These are phyloP conservation scores for Diplodia sapinea DNA, from an alignment of 2,329 filamentous ascomycete genomes.

Conservation along the genomic window DNA sequence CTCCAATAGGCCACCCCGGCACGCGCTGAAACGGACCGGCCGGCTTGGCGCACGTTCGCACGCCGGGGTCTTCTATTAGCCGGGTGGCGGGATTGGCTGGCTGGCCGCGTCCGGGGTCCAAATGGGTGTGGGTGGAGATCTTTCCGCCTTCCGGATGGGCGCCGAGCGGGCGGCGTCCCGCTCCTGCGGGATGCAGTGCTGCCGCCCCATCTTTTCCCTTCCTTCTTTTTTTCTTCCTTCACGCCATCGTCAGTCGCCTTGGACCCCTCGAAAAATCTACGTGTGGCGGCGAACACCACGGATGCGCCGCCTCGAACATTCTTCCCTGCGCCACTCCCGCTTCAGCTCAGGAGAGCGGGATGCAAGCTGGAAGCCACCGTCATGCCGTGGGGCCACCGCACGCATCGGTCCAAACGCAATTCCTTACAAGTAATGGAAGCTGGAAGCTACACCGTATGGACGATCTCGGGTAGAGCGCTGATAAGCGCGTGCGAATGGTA, in stretches of 20 bases:
- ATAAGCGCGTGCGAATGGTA: too few species aligned
- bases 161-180: slow-evolving; percentile 5
- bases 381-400: background rate
- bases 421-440: too few species aligned
- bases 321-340: background rate
- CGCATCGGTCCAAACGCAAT: background rate
- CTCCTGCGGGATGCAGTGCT: background rate
- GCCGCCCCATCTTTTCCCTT: background rate
- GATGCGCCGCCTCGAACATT: background rate
- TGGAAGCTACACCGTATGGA: too few species aligned
- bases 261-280: too few species aligned
- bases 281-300: background rate
- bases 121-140: slow-evolving; percentile 1
- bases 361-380: background rate
- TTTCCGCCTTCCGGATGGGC: slow-evolving; percentile 7
- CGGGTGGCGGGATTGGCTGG: background rate
- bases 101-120: slow-evolving; percentile 11
- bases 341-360: background rate
- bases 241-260: background rate
- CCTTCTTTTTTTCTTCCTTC: background rate
- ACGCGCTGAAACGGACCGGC: background rate
- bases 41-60: slow-evolving; percentile 4
- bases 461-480: too few species aligned
- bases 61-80: background rate
- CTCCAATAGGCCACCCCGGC: background rate